Evolutionary conservation across 768 basidiomycete species (phyloP).

Genomic region (Mrakia blollopis): DNA sequence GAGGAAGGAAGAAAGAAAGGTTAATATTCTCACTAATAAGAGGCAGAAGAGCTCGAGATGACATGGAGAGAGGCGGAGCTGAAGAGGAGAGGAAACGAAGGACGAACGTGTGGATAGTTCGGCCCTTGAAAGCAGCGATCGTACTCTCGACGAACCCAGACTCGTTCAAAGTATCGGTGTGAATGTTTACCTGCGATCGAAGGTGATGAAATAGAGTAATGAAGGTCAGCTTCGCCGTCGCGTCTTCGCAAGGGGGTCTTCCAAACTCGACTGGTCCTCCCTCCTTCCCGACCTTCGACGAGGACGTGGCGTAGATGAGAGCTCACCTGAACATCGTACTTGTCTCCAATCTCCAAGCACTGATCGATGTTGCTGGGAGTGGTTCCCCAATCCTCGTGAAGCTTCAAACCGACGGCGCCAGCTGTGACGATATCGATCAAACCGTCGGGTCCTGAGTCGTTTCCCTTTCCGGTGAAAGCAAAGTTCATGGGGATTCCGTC

Average conservation of each 20-base stretch:
- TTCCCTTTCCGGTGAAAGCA: constrained; percentile 93
- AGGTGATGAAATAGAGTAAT: not conserved
- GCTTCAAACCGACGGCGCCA: constrained; percentile 82
- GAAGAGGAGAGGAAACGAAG: not conserved
- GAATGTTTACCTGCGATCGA: constrained; percentile 68
- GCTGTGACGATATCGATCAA: constrained; percentile 76
- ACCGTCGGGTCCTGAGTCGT: constrained; percentile 70
- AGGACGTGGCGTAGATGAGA: not conserved
- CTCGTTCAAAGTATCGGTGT: constrained; percentile 96
- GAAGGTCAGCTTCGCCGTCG: not conserved
- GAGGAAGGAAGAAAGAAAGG: not conserved
- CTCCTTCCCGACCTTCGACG: not conserved
- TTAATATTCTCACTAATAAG: not conserved
- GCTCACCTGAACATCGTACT: constrained; percentile 85
- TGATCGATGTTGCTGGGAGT: constrained; percentile 76
- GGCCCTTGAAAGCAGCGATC: constrained; percentile 77
- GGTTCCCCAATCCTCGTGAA: constrained; percentile 97
- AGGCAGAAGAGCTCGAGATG: not conserved
- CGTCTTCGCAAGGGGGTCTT: not conserved
- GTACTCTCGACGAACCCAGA: constrained; percentile 65
- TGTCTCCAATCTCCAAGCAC: constrained; percentile 73
- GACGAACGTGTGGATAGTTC: constrained; percentile 77
- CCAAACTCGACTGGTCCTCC: not conserved
- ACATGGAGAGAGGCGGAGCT: no score
- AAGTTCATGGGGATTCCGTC: constrained; percentile 88